phyloP scores from a whole-genome alignment of 2,329 filamentous ascomycete genomes.

The Cladorrhinum sp. region DNA sequence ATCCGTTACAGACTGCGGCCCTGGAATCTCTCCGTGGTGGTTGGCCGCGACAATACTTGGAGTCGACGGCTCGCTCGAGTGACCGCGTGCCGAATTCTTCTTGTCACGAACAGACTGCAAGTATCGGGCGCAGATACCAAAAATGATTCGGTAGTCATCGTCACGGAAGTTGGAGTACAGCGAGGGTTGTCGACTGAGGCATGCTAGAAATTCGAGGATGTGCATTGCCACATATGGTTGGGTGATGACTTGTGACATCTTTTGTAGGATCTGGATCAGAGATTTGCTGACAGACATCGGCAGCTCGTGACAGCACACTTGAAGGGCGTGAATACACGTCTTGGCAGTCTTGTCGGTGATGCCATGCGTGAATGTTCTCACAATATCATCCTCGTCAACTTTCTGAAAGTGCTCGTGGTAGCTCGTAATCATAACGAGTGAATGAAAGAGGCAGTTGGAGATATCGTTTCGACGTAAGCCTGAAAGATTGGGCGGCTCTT shows the following conservation, averaged over 20 bases:
- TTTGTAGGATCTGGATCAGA: slow-evolving; percentile 80
- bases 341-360: slow-evolving; percentile 87
- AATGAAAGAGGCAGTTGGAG: slow-evolving; percentile 82
- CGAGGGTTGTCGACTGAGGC: slow-evolving; percentile 77
- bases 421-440: slow-evolving; percentile 81
- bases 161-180: slow-evolving; percentile 86
- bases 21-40: slow-evolving; percentile 29
- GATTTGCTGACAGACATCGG: slow-evolving; percentile 83
- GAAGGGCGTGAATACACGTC: slow-evolving; percentile 89
- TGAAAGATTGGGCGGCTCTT: slow-evolving; percentile 75
- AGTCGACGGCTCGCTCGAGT: slow-evolving; percentile 40
- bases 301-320: slow-evolving; percentile 92
- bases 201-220: slow-evolving; percentile 91
- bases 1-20: slow-evolving; percentile 48
- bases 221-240: slow-evolving; percentile 89
- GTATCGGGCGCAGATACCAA: slow-evolving; percentile 92
- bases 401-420: slow-evolving; percentile 85
- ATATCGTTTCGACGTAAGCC: slow-evolving; percentile 85
- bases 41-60: slow-evolving; percentile 22
- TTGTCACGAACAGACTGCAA: slow-evolving; percentile 81
- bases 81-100: slow-evolving; percentile 46
- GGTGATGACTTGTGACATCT: slow-evolving; percentile 95
- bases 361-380: slow-evolving; percentile 80
- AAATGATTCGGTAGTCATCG: slow-evolving; percentile 90
- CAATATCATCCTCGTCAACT: slow-evolving; percentile 83